phyloP scores from a whole-genome alignment of 2,329 filamentous ascomycete genomes.

The Phialemoniopsis sp. region DNA sequence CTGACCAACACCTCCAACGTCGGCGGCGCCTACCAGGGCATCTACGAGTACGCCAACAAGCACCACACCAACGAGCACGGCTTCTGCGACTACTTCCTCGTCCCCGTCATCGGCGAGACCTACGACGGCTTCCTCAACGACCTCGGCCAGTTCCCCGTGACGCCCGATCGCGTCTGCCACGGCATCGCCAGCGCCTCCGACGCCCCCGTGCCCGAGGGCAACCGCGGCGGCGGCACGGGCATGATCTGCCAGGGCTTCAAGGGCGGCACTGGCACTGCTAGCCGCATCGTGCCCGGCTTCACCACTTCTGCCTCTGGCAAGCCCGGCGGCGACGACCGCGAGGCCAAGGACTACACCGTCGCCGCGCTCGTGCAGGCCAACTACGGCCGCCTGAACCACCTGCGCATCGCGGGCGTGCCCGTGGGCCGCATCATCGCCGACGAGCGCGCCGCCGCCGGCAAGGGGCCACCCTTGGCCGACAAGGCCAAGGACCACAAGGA shows the following conservation, averaged over 20 bases:
- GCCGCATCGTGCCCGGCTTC: constrained; percentile 47
- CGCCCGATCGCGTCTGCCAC: constrained; percentile 45
- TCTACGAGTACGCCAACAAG: constrained; percentile 50
- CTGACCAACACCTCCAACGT: constrained; percentile 56
- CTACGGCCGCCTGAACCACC: constrained; percentile 53
- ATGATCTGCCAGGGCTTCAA: constrained; percentile 66
- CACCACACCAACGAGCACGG: constrained; percentile 26
- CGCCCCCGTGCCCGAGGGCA: constrained; percentile 55
- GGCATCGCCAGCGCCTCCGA: constrained; percentile 47
- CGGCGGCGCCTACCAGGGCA: constrained; percentile 53
- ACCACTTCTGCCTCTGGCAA: too few species aligned
- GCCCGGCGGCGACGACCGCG: constrained; percentile 14
- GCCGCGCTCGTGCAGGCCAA: constrained; percentile 62
- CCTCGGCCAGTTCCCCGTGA: constrained; percentile 49
- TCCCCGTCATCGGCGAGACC: constrained; percentile 59
- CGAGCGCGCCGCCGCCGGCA: constrained; percentile 23
- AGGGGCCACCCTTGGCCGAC: constrained; percentile 18
- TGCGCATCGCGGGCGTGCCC: constrained; percentile 57
- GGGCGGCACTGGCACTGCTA: constrained; percentile 61
- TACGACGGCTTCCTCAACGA: constrained; percentile 61
- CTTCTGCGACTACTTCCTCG: constrained; percentile 44
- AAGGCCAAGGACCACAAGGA: constrained; percentile 48
- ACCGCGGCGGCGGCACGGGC: constrained; percentile 62
- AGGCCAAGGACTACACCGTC: constrained; percentile 48
- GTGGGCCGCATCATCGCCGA: constrained; percentile 53